These are phyloP conservation scores for Rubia yunnanensis DNA, from an alignment of 257 asterid genomes.

Conservation along the genomic window DNA sequence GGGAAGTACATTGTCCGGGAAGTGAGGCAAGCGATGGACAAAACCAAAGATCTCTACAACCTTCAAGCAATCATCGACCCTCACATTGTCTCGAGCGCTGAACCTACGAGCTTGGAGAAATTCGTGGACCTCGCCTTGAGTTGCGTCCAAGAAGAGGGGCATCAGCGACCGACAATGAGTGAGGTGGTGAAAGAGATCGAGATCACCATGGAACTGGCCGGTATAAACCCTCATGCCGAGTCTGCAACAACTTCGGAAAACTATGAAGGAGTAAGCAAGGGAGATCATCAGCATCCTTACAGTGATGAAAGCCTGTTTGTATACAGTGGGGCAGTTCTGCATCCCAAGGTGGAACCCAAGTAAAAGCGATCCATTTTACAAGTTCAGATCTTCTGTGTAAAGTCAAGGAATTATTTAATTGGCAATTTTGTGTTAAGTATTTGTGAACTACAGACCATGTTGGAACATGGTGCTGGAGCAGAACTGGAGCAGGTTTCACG, in stretches of 20 bases:
- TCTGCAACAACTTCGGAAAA: constrained; percentile 75
- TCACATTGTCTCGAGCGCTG: constrained; percentile 30
- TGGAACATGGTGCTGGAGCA: too few species aligned
- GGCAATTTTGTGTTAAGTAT: too few species aligned
- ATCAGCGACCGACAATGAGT: constrained; percentile 57
- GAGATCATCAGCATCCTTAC: constrained; percentile 48
- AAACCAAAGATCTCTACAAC: constrained; percentile 47
- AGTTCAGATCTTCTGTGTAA: too few species aligned
- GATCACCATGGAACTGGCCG: constrained; percentile 56
- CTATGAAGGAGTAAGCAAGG: constrained; percentile 46
- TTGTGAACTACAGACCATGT: too few species aligned
- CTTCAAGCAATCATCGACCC: constrained; percentile 69
- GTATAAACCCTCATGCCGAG: constrained; percentile 65
- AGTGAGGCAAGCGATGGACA: constrained; percentile 53
- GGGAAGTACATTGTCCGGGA: constrained; percentile 72
- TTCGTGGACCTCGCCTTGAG: constrained; percentile 57
- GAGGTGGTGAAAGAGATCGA: constrained; percentile 84
- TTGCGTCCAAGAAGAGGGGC: constrained; percentile 58
- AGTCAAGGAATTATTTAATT: too few species aligned
- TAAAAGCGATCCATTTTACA: constrained; percentile 17
- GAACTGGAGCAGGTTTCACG: too few species aligned
- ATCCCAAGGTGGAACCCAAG: constrained; percentile 41
- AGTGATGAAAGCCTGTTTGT: constrained; percentile 58
- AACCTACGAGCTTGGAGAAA: constrained; percentile 55
- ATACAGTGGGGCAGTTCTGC: constrained; percentile 40